Evolutionary conservation across 257 asterid species (phyloP), one percentile per base, ranked within the genome.

Genomic region (Ligustrum vulgare): DNA sequence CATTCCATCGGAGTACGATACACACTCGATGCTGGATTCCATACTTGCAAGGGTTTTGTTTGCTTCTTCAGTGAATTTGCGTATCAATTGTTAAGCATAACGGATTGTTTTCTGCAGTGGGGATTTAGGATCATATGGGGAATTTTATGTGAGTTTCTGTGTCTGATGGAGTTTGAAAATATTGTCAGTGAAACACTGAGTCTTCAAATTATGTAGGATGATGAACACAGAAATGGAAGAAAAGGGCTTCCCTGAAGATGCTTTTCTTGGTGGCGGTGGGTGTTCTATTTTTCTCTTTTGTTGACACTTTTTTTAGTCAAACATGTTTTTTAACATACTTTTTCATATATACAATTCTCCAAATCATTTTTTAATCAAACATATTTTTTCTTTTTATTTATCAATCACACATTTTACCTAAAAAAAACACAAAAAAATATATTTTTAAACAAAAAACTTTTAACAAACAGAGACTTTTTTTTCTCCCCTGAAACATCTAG

Each of bases 1-100:
- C 71, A 84, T 62, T 49, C 84, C 93, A 81, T 86, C 89, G 43
- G 80, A 69, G 35, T 87, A 84, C 56, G 92, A 82, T 49, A 88
- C 43, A 82, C 93, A 88, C 76, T 88, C 91, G 75, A 88, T 88
- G 83, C 80, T 88, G 16, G 88, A 86, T 82, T 88, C 90, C 92
- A 88, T 88, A 67, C 78, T 72, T 39, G 71, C 25, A 22, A 68
- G 28, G 43, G 8, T 15, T 41, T 69, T 69, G 31, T 28, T 28
- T 28, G 31, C 67, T 79, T 69, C 47, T 63, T 28, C n/a, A n/a
- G 72, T 66, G 73, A 20, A 56, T 67, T 64, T 80, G 71, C 8
- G 56, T 51, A 82, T 80, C 86, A 75, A 79, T 77, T 13, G 34
- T 47, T 64, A 72, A 39, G 72, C 83, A 80, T 68, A 58, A 72